phyloP scores from a whole-genome alignment of 306 rosid species.

The Malus fusca region DNA sequence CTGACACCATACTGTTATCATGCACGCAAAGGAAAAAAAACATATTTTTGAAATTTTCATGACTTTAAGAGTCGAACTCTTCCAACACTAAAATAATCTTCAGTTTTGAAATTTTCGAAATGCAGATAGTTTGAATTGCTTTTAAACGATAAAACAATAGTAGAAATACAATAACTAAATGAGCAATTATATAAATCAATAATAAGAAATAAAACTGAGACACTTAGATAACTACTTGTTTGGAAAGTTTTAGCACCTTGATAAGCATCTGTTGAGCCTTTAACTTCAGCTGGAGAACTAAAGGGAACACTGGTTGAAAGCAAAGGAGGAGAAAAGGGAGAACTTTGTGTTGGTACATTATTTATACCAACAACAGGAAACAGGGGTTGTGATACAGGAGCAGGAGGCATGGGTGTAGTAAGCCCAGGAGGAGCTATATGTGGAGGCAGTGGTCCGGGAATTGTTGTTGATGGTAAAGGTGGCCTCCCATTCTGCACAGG shows the following conservation, averaged over 20 bases:
- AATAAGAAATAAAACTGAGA: conserved; percentile 39
- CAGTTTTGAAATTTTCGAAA: not conserved
- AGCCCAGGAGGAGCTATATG: conserved; percentile 79
- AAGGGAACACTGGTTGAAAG: conserved; percentile 49
- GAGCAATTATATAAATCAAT: not conserved
- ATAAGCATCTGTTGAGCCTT: conserved; percentile 47
- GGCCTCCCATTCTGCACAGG: conserved; percentile 87
- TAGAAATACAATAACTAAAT: not conserved
- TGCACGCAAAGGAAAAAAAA: not conserved
- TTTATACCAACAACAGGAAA: conserved; percentile 87
- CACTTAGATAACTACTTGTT: conserved; percentile 34
- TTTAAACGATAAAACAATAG: not conserved
- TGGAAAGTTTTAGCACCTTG: conserved; percentile 37
- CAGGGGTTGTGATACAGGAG: conserved; percentile 87
- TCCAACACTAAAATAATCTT: too few species aligned
- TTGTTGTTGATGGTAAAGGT: conserved; percentile 47
- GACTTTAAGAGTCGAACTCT: not conserved
- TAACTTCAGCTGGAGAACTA: conserved; percentile 30
- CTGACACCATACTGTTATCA: not conserved
- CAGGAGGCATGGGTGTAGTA: conserved; percentile 53
- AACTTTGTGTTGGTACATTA: conserved; percentile 46
- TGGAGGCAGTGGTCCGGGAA: conserved; percentile 39
- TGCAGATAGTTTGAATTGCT: not conserved
- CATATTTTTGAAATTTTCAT: too few species aligned
- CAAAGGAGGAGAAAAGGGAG: conserved; percentile 53